Base-by-base conservation (phyloP, 2,329 filamentous ascomycete genomes). In the Aschersonia sp. region DNA sequence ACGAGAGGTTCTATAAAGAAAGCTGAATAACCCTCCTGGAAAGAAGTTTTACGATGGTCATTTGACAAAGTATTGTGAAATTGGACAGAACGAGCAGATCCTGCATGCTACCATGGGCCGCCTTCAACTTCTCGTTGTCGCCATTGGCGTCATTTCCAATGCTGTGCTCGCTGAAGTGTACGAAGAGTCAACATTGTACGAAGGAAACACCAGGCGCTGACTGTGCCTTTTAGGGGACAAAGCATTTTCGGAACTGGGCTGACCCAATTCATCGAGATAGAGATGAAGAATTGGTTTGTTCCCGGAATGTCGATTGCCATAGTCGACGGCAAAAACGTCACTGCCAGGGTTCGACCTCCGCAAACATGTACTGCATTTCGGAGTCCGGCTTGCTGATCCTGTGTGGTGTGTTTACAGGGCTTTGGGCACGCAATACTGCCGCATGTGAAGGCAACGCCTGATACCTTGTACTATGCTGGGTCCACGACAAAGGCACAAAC, bases 401-500 rank as follows among this genome's bases (percentile, higher is more conserved):
- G 12, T 39, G 12, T 39, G 35, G 8, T 14, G 32, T 5, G 35
- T 9, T 37, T 5, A 31, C 10, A 61, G 58, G 55, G 53, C 14
- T 61, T 57, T 32, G 60, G 59, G 6, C 53, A 49, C 29, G 56
- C 59, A 5, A 58, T 55, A 0, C 40, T 59, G 8, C 59, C 50
- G 51, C 69, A 66, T 64, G 65, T 30, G 62, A 66, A 50, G 59
- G 69, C 50, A 51, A 66, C 53, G 56, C 63, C 44, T 48, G 60
- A 70, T 35, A 78, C 74, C 0, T 61, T 79, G 3, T 79, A 73
- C 60, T 74, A 72, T 50, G 65, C 65, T 2, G 77, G 68, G 2
- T 77, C 72, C 42, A 76, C 68, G 2, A 76, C 73, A 14, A 80
- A 80, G 56, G 70, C 73, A 5, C 67, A 74, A 47, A 71, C 69